Evolutionary conservation across 1,139 yeast genomes (phyloP), one percentile per base, ranked within the genome.

Genomic region (Hyphopichia wangnamkhiaoensis): DNA sequence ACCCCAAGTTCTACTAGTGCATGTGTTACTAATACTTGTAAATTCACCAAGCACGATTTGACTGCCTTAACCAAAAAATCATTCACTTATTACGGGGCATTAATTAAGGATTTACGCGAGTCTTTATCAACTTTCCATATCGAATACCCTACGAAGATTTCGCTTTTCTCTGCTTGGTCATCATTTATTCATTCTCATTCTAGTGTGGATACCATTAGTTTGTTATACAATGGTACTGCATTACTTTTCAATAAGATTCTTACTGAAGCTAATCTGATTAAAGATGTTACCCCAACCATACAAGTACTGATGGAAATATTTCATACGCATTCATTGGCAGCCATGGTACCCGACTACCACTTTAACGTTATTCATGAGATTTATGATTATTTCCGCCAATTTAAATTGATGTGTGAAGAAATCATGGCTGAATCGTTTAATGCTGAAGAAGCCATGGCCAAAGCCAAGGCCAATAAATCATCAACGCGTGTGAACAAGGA

Each of bases 131-230:
- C 51, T 17, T 55, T 58, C 33, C 69, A 65, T 39, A 53, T 64
- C 12, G 74, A 69, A 39, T 65, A 57, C 41, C 64, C 74, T 2
- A 62, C 72, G 2, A 59, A 63, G 31, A 63, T 71, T 21, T 69
- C 75, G 9, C 53, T 70, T 33, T 59, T 65, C 38, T 58, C 72
- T 1, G 61, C 70, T 1, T 68, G 71, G 64, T 58, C 71, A 1
- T 59, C 65, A 15, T 65, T 62, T 42, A 52, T 69, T 31, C 66
- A 68, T 34, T 48, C 58, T 13, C 64, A 63, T 41, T 57, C 72
- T 1, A 61, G 66, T n/a, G 52, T 63, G 17, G 60, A 62, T 15
- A 66, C 74, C 0, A 50, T 60, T 18, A 51, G 61, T 31, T 51
- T 69, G 25, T 55, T 70, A 51, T 56, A 59, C 34, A 54, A 54